Percentiles rank a stretch among this genome's conserved stretches.
Conservation (phyloP, 2,329 filamentous ascomycete species). For the Pestalotiopsis sp. region DNA sequence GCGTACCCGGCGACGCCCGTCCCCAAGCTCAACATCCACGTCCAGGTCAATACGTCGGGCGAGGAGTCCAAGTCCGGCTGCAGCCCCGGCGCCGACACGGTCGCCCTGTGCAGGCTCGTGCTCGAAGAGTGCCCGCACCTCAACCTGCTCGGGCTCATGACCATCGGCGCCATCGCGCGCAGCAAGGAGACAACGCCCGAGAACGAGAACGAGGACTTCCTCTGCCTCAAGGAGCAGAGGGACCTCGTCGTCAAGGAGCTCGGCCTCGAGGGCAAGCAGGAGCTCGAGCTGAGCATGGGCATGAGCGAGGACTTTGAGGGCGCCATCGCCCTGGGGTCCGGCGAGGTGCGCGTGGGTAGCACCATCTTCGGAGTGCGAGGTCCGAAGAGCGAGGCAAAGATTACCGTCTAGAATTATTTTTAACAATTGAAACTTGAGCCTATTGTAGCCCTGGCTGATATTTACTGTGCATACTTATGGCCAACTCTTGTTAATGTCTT, state of each 20-base stretch:
- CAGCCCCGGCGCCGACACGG: slow-evolving; percentile 63
- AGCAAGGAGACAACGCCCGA: slow-evolving; percentile 73
- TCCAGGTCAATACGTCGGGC: slow-evolving; percentile 94
- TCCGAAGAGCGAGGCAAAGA: slow-evolving; percentile 75
- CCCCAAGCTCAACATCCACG: slow-evolving; percentile 69
- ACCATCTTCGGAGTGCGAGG: slow-evolving; percentile 90
- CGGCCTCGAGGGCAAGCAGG: slow-evolving; percentile 41
- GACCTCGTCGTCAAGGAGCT: slow-evolving; percentile 70
- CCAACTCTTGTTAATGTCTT: background rate
- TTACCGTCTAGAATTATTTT: slow-evolving; percentile 46
- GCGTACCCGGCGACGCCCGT: slow-evolving; percentile 26
- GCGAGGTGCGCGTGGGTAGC: slow-evolving; percentile 89
- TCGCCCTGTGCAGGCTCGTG: slow-evolving; percentile 71
- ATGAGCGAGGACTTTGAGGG: slow-evolving; percentile 98
- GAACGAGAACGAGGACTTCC: slow-evolving; percentile 91
- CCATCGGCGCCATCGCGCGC: slow-evolving; percentile 90
- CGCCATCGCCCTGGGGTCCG: slow-evolving; percentile 80
- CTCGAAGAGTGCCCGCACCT: slow-evolving; percentile 65
- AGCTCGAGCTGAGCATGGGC: slow-evolving; percentile 92
- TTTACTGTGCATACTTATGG: fast-evolving
- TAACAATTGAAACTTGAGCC: background rate
- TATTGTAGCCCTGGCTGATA: background rate
- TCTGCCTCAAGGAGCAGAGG: slow-evolving; percentile 66
- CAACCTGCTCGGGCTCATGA: slow-evolving; percentile 85
- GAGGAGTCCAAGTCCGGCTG: slow-evolving; percentile 86